These are phyloP conservation scores for Fusarium succisae DNA, from an alignment of 2,329 filamentous ascomycete species.

Conservation along the genomic window DNA sequence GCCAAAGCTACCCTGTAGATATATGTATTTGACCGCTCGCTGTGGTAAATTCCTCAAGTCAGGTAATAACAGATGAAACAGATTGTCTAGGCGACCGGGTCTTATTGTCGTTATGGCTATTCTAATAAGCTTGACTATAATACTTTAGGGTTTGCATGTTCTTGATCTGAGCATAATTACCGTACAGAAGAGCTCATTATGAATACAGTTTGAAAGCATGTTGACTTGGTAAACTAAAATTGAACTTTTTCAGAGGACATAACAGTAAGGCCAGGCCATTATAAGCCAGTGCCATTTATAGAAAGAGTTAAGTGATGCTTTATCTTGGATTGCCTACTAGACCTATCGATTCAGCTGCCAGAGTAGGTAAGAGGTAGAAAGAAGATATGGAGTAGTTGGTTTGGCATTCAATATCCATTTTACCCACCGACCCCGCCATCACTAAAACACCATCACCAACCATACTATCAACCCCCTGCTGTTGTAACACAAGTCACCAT, in stretches of 20 bases:
- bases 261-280: background rate
- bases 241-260: background rate
- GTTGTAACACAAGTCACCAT: constrained; percentile 5
- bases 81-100: background rate
- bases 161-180: background rate
- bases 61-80: background rate
- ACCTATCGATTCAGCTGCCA: background rate
- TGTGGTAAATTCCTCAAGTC: background rate
- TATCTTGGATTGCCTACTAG: background rate
- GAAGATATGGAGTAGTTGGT: background rate
- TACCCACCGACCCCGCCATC: constrained; percentile 25
- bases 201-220: no score
- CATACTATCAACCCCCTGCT: background rate
- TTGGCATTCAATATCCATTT: background rate
- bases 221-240: background rate
- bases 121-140: background rate
- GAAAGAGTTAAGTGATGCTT: background rate
- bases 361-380: background rate
- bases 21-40: background rate
- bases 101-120: background rate
- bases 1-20: constrained; percentile 14
- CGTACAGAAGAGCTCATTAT: no score
- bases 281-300: background rate
- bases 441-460: constrained; percentile 3
- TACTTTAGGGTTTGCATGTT: background rate